Evolutionary conservation across 192 early-diverging fungal species (phyloP), one percentile per base, ranked within the genome.

Genomic region (Rhizoclosmatium sp.): DNA sequence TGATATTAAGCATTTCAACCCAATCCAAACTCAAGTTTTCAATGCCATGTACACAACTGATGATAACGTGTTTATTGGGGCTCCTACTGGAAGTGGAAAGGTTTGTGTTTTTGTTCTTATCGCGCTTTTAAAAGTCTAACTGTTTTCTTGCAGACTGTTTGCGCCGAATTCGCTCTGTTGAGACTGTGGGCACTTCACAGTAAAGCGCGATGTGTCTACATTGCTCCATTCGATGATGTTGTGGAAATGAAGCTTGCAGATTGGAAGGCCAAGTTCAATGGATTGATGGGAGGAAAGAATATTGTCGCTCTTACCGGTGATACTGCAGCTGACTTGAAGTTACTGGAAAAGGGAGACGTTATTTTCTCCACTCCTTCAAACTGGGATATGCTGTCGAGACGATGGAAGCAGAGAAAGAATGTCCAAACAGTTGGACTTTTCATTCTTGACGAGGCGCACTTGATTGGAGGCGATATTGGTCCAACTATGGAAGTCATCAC

Each of bases 11-110:
- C 84, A 87, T 23, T 98, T 99, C 82, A 99, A 98, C 80, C 94
- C 97, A 12, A 92, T 99, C 54, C 98, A 99, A 86, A 97, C 97
- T 1, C 97, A 99, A 81, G 90, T 92, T 1, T 98, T 98, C 85
- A 93, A 99, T 77, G 82, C 96, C 16, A 82, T 98, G 47, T 99
- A 96, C 82, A 65, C 66, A 3, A 87, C 90, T 7, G 96, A 98
- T 68, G 94, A 98, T 23, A 97, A 94, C 75, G 90, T 92, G 0
- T 94, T 99, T 76, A 84, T 99, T 59, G 95, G 96, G 59, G 96
- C 97, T 1, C 92, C 98, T 68, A 91, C 95, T 10, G 97, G 97
- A 12, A 89, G 88, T n/a, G 98, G 98, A 45, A 99, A 99, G 83
- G 81, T 85, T 16, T 12, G 46, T 23, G 60, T 7, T 14, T 44